These are phyloP conservation scores for Thraustotheca clavata DNA, from an alignment of 352 stramenopile genomes.

Conservation along the genomic window DNA sequence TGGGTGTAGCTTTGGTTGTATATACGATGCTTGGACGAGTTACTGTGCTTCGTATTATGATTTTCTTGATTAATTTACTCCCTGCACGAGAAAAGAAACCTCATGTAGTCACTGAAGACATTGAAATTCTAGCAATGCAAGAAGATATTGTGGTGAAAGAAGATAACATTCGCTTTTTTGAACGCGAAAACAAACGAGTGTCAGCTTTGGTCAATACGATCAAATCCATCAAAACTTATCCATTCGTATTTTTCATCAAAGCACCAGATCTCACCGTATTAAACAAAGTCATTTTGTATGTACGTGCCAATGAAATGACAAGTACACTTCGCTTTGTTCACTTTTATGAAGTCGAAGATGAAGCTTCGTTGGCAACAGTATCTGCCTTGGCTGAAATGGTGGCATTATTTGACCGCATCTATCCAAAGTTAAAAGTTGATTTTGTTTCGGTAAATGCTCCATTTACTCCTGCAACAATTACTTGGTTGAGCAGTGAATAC, in stretches of 20 bases:
- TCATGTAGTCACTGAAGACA: neutral
- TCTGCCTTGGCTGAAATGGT: constrained; percentile 32
- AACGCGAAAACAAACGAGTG: neutral
- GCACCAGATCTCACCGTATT: constrained; percentile 70
- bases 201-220: constrained; percentile 18
- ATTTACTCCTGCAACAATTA: constrained; percentile 68
- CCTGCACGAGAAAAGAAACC: neutral
- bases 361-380: constrained; percentile 15
- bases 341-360: constrained; percentile 31
- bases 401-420: constrained; percentile 80
- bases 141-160: neutral
- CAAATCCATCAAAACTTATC: constrained; percentile 52
- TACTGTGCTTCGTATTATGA: constrained; percentile 58
- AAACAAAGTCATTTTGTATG: constrained; percentile 93
- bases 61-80: constrained; percentile 40
- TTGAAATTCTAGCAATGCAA: neutral
- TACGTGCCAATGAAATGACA: constrained; percentile 87
- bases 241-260: constrained; percentile 91
- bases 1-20: constrained; percentile 58
- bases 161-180: neutral
- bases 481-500: constrained; percentile 74
- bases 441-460: constrained; percentile 37
- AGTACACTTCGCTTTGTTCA: constrained; percentile 87
- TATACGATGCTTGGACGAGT: constrained; percentile 77
- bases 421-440: constrained; percentile 89